Conservation (phyloP, 148 eudicot genomes). For the Rhododendron henanense region DNA sequence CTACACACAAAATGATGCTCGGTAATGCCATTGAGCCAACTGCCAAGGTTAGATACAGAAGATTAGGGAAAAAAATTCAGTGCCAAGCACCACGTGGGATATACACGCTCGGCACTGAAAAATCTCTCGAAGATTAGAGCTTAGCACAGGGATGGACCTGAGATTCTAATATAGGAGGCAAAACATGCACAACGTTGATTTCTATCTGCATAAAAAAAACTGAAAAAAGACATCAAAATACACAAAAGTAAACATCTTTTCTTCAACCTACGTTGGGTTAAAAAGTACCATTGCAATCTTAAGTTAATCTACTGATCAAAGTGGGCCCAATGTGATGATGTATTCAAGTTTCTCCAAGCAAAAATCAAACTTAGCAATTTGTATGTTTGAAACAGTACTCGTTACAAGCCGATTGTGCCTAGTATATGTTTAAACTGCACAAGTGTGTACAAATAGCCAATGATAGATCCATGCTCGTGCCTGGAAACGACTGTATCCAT, state of each 20-base stretch:
- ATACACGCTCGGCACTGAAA: too few relatives aligned
- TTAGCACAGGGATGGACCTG: not conserved
- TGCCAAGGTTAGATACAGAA: too few relatives aligned
- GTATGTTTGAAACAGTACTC: not conserved
- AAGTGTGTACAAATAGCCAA: not conserved
- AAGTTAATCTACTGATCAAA: not conserved
- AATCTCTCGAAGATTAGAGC: too few relatives aligned
- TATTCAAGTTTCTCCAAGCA: not conserved
- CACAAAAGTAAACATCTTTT: too few relatives aligned
- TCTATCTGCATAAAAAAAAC: too few relatives aligned
- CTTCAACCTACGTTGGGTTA: not conserved
- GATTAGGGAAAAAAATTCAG: too few relatives aligned
- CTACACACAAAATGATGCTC: too few relatives aligned
- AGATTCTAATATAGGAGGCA: not conserved
- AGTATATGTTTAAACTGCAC: too few relatives aligned
- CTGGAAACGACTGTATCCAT: not conserved
- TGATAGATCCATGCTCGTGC: not conserved
- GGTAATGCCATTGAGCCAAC: too few relatives aligned
- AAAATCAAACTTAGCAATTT: not conserved
- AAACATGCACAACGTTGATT: not conserved
- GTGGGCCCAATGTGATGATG: not conserved
- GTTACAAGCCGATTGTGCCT: not conserved
- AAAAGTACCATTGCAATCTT: not conserved
- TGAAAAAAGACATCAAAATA: too few relatives aligned
- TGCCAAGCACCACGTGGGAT: too few relatives aligned